Conservation (phyloP, 139 green algal genomes). For the Closterium sp. region DNA sequence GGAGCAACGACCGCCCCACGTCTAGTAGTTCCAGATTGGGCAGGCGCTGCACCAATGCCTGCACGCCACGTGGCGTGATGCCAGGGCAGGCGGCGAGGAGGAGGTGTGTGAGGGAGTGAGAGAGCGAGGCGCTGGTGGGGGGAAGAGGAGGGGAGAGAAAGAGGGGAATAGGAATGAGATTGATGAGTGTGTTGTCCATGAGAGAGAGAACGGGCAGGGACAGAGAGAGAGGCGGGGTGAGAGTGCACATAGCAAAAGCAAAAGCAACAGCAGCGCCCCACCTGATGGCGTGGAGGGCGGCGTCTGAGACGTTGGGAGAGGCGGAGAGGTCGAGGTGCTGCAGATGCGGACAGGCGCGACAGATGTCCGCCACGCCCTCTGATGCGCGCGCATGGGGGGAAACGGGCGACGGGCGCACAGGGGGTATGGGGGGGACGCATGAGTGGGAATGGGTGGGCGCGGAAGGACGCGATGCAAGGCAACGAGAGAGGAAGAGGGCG, state of each 20-base stretch:
- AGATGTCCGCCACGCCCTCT: conserved; percentile 2
- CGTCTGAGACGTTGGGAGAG: neutral
- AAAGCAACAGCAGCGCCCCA: neutral
- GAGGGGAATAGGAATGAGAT: neutral
- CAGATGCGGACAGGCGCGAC: neutral
- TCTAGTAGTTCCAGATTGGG: conserved; percentile 21
- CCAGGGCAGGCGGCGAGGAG: conserved; percentile 18
- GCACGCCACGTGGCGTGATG: conserved; percentile 11
- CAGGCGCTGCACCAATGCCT: neutral
- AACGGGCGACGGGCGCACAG: neutral
- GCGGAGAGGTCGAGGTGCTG: conserved; percentile 5
- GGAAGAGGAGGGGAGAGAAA: neutral
- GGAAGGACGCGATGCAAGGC: neutral
- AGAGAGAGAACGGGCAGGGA: neutral
- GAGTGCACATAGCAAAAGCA: no score
- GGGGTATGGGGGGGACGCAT: neutral
- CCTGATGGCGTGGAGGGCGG: conserved; percentile 15
- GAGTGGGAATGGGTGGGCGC: neutral
- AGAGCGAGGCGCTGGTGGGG: neutral
- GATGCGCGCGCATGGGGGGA: neutral
- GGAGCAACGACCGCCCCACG: conserved; percentile 11
- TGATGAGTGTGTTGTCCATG: neutral
- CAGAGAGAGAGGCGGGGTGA: neutral
- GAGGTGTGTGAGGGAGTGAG: conserved; percentile 15
- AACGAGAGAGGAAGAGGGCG: neutral